phyloP scores from a whole-genome alignment of 2,329 filamentous ascomycete species.

The Colletotrichum sp. region DNA sequence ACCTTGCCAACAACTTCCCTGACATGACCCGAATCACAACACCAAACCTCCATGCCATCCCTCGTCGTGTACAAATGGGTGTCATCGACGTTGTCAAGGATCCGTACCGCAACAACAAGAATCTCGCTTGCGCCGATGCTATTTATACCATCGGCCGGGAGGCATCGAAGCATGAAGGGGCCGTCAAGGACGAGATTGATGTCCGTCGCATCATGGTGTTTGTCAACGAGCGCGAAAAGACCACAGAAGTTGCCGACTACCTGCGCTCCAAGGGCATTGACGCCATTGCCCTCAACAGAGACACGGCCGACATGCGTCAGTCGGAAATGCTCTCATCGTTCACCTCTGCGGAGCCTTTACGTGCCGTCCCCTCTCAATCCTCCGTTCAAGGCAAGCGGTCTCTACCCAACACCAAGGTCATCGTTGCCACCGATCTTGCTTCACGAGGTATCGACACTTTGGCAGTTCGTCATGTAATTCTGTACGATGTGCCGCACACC shows the following conservation, averaged over 20 bases:
- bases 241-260: conserved; percentile 79
- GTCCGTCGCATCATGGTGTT: conserved; percentile 92
- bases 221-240: conserved; percentile 93
- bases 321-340: conserved; percentile 80
- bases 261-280: conserved; percentile 86
- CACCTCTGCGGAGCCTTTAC: conserved; percentile 55
- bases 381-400: conserved; percentile 46
- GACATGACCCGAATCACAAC: conserved; percentile 87
- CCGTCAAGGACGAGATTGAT: conserved; percentile 61
- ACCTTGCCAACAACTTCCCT: conserved; percentile 82
- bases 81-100: conserved; percentile 91
- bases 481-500: conserved; percentile 97
- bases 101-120: conserved; percentile 93
- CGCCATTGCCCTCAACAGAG: conserved; percentile 82
- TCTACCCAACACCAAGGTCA: conserved; percentile 81
- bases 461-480: conserved; percentile 86
- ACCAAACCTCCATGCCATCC: conserved; percentile 94
- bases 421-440: conserved; percentile 92
- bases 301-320: conserved; percentile 79
- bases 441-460: conserved; percentile 94
- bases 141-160: conserved; percentile 94
- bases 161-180: conserved; percentile 61
- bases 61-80: conserved; percentile 89
- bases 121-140: conserved; percentile 90
- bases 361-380: conserved; percentile 29